Conservation (phyloP, 768 basidiomycete species). For the Candolleomyces aberdarensis region DNA sequence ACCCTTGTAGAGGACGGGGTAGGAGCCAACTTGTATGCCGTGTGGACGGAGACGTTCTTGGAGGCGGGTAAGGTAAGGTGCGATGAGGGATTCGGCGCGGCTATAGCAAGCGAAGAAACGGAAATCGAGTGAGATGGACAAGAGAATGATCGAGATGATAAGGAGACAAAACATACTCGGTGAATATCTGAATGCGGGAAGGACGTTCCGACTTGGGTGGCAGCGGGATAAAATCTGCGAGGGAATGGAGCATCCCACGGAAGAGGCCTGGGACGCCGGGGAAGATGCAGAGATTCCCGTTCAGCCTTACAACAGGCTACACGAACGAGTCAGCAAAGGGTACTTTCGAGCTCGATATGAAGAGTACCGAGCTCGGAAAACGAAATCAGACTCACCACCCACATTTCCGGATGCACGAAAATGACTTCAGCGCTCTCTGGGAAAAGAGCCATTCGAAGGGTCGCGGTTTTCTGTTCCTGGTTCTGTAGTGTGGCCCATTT, state of each 20-base stretch:
- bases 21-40: slow-evolving; percentile 81
- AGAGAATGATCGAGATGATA: not conserved
- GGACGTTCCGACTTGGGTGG: slow-evolving; percentile 75
- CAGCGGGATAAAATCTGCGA: slow-evolving; percentile 74
- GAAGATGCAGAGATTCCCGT: slow-evolving; percentile 85
- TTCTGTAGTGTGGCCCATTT: slow-evolving; percentile 61
- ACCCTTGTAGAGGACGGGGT: slow-evolving; percentile 60
- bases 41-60: slow-evolving; percentile 70
- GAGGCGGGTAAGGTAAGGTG: slow-evolving; percentile 81
- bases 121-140: not conserved
- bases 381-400: slow-evolving; percentile 61
- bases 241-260: slow-evolving; percentile 71
- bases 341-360: no score
- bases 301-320: slow-evolving; percentile 82
- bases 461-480: slow-evolving; percentile 71
- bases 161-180: slow-evolving; percentile 45
- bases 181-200: slow-evolving; percentile 79
- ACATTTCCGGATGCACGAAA: slow-evolving; percentile 75
- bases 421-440: slow-evolving; percentile 76
- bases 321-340: no score
- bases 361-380: not conserved
- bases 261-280: slow-evolving; percentile 89
- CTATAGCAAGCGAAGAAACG: slow-evolving; percentile 18
- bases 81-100: slow-evolving; percentile 76
- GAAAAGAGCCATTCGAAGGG: slow-evolving; percentile 88